Evolutionary conservation across 495 filamentous ascomycete genomes (phyloP).

Genomic region (Pyronema domesticum): DNA sequence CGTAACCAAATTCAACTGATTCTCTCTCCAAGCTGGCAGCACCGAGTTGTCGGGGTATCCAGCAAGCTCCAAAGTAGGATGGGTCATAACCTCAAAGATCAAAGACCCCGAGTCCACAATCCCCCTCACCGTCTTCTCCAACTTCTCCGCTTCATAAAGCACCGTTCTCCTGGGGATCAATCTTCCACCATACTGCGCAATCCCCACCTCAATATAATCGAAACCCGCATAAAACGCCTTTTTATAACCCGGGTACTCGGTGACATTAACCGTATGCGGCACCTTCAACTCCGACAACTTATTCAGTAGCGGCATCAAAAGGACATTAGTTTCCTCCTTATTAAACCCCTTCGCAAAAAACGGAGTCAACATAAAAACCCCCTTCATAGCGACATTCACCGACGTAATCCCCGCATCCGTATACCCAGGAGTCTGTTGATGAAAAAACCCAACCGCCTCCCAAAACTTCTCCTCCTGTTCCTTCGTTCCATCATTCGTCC

Average conservation of each 20-base stretch:
- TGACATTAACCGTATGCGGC: slow-evolving; percentile 6
- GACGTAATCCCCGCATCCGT: slow-evolving; percentile 29
- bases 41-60: slow-evolving; percentile 27
- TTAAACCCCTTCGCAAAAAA: slow-evolving; percentile 6
- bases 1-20: slow-evolving; percentile 34
- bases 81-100: slow-evolving; percentile 30
- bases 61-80: slow-evolving; percentile 8
- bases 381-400: slow-evolving; percentile 36
- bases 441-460: slow-evolving; percentile 32
- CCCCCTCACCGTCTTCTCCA: not conserved
- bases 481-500: slow-evolving; percentile 21
- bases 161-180: slow-evolving; percentile 27
- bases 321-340: not conserved
- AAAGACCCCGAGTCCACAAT: slow-evolving; percentile 7
- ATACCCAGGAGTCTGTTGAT: slow-evolving; percentile 30
- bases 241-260: slow-evolving; percentile 3
- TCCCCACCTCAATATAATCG: slow-evolving; percentile 5
- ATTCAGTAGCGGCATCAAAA: slow-evolving; percentile 5
- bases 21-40: slow-evolving; percentile 38
- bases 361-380: slow-evolving; percentile 5
- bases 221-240: slow-evolving; percentile 2
- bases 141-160: slow-evolving; percentile 9
- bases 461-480: slow-evolving; percentile 27
- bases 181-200: slow-evolving; percentile 20
- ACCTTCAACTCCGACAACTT: slow-evolving; percentile 6